Percentiles rank a stretch among this genome's conserved stretches.
Conservation (phyloP, 139 green algal genomes). For the Parachlorella kessleri region DNA sequence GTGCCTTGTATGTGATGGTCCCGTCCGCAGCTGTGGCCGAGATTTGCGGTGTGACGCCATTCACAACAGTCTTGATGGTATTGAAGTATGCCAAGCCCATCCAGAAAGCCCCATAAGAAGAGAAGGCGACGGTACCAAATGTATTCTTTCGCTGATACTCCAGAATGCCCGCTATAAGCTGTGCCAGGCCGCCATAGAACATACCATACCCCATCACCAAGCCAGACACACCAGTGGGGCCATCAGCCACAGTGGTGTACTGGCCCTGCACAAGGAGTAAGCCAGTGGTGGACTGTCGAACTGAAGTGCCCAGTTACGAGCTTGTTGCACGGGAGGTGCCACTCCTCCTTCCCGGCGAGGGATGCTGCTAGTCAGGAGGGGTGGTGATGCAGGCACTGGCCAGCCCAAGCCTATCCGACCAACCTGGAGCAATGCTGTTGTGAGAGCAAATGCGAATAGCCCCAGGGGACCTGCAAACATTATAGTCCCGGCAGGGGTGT, state of each 20-base stretch:
- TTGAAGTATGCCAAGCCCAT: conserved; percentile 26
- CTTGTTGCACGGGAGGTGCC: too few species aligned
- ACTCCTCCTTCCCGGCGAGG: too few species aligned
- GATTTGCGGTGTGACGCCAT: not conserved
- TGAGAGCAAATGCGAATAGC: conserved; percentile 36
- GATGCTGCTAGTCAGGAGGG: too few species aligned
- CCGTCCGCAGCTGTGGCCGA: not conserved
- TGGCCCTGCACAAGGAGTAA: too few species aligned
- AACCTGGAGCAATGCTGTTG: conserved; percentile 1
- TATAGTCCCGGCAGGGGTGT: too few species aligned
- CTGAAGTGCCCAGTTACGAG: too few species aligned
- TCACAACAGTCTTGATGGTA: not conserved
- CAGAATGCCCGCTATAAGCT: conserved; percentile 71
- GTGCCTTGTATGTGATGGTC: too few species aligned
- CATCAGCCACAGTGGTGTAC: not conserved
- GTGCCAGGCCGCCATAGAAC: conserved; percentile 69
- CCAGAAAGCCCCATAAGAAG: conserved; percentile 57
- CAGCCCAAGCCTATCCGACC: too few species aligned
- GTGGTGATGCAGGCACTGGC: too few species aligned
- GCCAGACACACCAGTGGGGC: conserved; percentile 9
- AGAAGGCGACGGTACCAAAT: conserved; percentile 72
- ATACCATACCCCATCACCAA: conserved; percentile 47
- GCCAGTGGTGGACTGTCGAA: too few species aligned
- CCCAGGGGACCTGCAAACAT: conserved; percentile 34
- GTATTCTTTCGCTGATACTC: conserved; percentile 66